Percentiles rank a stretch among this genome's conserved stretches.
These are phyloP conservation scores for Ustilago tritici DNA, from an alignment of 1,284 basidiomycete species.

Conservation along the genomic window DNA sequence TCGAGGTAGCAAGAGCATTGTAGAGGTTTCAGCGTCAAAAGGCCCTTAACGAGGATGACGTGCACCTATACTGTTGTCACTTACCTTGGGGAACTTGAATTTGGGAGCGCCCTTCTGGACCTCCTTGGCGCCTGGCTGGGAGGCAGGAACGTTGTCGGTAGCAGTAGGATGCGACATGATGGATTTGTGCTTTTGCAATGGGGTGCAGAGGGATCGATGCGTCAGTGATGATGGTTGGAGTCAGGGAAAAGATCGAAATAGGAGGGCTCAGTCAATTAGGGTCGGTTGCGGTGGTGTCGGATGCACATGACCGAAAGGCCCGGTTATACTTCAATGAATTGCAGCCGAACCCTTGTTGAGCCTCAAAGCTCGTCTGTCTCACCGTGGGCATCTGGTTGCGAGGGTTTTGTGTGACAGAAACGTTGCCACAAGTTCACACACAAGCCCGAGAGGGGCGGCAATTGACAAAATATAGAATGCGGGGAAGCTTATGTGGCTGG, in stretches of 20 bases:
- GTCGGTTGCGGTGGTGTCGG: background rate
- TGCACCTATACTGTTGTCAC: slow-evolving; percentile 1
- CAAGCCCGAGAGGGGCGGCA: background rate
- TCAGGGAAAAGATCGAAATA: background rate
- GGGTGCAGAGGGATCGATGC: background rate
- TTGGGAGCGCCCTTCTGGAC: slow-evolving; percentile 56
- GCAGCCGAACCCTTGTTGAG: background rate
- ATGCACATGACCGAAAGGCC: background rate
- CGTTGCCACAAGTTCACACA: background rate
- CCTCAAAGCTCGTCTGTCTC: background rate
- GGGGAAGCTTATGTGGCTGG: slow-evolving; percentile 10
- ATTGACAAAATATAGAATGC: background rate
- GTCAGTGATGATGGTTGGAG: background rate
- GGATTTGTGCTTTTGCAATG: background rate
- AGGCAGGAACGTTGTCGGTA: slow-evolving; percentile 44
- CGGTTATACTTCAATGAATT: background rate
- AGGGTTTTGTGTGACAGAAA: background rate
- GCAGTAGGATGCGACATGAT: slow-evolving; percentile 49
- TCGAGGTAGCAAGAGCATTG: background rate
- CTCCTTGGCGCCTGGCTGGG: slow-evolving; percentile 48
- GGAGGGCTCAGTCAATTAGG: no score
- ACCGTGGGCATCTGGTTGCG: background rate
- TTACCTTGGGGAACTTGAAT: slow-evolving; percentile 52
- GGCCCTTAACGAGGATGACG: no score
- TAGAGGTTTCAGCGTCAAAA: background rate